These are phyloP conservation scores for Alternaria burnsii DNA, from an alignment of 2,329 filamentous ascomycete genomes.

Conservation along the genomic window DNA sequence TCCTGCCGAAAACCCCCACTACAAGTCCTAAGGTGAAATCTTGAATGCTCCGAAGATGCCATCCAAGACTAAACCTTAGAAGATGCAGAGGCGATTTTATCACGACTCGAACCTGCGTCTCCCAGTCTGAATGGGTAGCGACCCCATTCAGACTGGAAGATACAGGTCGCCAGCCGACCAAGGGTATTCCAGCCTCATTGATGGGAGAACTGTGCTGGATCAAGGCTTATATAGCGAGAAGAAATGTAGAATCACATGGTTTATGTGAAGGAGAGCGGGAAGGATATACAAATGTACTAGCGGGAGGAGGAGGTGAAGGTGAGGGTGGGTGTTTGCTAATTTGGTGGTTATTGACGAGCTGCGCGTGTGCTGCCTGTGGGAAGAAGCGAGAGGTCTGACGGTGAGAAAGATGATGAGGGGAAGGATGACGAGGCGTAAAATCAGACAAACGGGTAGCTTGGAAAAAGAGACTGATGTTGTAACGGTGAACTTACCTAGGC, in stretches of 20 bases:
- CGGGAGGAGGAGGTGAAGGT: not conserved
- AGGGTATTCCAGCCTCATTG: not conserved
- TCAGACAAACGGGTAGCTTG: not conserved
- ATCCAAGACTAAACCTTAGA: not conserved
- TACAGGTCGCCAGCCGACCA: not conserved
- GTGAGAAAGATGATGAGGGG: not conserved
- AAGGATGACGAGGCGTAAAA: not conserved
- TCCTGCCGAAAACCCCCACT: conserved; percentile 1
- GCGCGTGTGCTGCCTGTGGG: not conserved
- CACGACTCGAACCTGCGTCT: not conserved
- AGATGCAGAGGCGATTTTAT: not conserved
- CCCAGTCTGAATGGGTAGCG: not conserved
- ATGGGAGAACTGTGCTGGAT: not conserved
- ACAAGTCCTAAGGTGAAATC: not conserved
- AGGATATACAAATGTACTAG: not conserved
- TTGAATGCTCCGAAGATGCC: not conserved
- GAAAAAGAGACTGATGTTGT: not conserved
- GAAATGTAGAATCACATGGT: not conserved
- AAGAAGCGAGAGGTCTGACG: conserved; percentile 2
- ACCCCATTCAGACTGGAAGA: not conserved
- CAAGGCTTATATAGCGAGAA: conserved; percentile 1
- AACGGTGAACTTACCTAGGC: not conserved
- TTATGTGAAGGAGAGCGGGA: not conserved
- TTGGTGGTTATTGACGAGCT: not conserved
- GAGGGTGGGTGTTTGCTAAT: not conserved